Evolutionary conservation across 78 protist genomes (phyloP), one percentile per base, ranked within the genome.

Genomic region (Creolimax fragrantissima): DNA sequence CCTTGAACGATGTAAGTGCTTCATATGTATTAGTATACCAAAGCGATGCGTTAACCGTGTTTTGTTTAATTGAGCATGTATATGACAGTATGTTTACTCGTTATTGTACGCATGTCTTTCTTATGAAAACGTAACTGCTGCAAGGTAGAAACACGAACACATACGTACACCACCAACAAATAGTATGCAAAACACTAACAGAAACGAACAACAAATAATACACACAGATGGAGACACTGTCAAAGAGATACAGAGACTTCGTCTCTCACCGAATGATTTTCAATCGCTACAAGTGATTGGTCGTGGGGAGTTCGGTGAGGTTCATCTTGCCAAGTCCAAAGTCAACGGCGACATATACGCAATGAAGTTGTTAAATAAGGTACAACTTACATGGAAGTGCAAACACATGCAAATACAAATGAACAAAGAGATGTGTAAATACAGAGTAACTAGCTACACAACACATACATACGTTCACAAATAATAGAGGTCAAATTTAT

Each of bases 221-320:
- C 39, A n/a, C 39, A 5, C 43, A 89, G 91, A 89, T 5, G 11
- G 4, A 3, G 81, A 43, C 35, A 6, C 41, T 3, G 11, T 45
- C 43, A 43, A 43, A 45, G 11, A 4, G 39, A n/a, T 17, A 5
- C 91, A 36, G 32, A 5, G 3, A 5, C 42, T 35, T 3, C 74
- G 6, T 35, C 3, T 89, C n/a, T 5, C n/a, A 11, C 91, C 42
- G 3, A 5, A 3, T 32, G 90, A 84, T 91, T 92, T 92, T 58
- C 83, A 85, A 35, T 47, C 92, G 41, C 3, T 92, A 43, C 81
- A 92, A 66, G 83, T 92, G 41, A 85, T 95, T 17, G 89, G 93
- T 37, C 86, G 94, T 0, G 96, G 96, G 2, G 96, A 93, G 42
- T 95, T 91, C 24, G 96, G 96, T 3, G 94, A 45, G 5, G 96